Evolutionary conservation across 257 asterid species (phyloP), one percentile per base, ranked within the genome.

Genomic region (Datura wrightii): DNA sequence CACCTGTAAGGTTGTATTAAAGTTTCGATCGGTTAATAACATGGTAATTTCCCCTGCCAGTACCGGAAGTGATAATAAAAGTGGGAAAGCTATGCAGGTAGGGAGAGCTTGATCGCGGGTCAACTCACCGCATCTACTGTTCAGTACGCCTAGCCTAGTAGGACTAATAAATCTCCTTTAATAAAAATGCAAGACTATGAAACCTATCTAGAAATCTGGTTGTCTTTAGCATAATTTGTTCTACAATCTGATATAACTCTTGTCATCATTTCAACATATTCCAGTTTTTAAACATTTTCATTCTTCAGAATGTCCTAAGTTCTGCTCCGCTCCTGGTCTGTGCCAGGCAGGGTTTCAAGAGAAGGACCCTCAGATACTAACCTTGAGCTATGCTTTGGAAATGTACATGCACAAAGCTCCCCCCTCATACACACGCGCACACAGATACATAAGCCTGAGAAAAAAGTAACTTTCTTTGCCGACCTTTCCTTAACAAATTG

Each of bases 21-120:
- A 48, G 54, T 9, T 48, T 48, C 54, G 11, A 48, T 48, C 54
- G 54, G 10, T 48, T 9, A 48, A 48, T 48, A 48, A 10, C 13
- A 48, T 9, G 11, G 3, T 48, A 48, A 48, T 8, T 48, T 0
- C 53, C 54, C 54, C 54, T 48, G 14, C 54, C 54, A 48, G 2
- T 48, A 10, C 15, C 5, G 1, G 1, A 10, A 10, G 15, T 48
- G 13, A 48, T 48, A 48, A 48, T 48, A 48, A 48, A n/a, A n/a
- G n/a, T n/a, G n/a, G n/a, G n/a, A n/a, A n/a, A n/a, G n/a, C n/a
- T 8, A 70, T 70, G 79, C 79, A 42, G 79, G 79, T 70, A 19
- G 54, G 79, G 54, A 44, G 79, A 70, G 9, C 54, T 16, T 70
- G 36, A 54, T 19, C 54, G 4, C 36, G 10, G 79, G 54, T 16